These are phyloP conservation scores for Allantophomopsis cytisporea DNA, from an alignment of 2,329 filamentous ascomycete species.

Conservation along the genomic window DNA sequence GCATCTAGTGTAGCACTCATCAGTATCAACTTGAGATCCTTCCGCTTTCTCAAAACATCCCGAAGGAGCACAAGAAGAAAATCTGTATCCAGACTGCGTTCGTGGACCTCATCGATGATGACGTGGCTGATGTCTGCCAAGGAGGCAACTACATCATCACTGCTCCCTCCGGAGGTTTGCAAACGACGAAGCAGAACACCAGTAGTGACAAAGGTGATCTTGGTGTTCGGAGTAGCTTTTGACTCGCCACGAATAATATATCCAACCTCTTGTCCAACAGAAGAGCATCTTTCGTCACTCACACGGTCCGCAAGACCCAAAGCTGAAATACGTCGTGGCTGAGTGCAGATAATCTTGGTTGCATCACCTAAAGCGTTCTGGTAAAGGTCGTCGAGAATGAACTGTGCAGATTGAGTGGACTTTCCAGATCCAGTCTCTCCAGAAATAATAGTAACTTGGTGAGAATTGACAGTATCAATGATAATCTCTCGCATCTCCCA, in stretches of 20 bases:
- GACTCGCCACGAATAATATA: constrained; percentile 88
- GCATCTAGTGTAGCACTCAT: constrained; percentile 97
- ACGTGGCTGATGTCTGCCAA: constrained; percentile 87
- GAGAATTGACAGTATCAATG: constrained; percentile 56
- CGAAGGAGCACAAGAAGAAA: constrained; percentile 81
- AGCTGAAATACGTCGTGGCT: constrained; percentile 87
- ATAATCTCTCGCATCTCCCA: constrained; percentile 75
- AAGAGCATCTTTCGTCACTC: constrained; percentile 74
- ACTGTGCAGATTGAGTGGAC: constrained; percentile 93
- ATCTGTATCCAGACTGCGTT: constrained; percentile 87
- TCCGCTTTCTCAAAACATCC: constrained; percentile 61
- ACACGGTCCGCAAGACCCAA: constrained; percentile 90
- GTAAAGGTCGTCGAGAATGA: constrained; percentile 86
- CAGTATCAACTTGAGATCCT: constrained; percentile 76
- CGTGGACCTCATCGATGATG: constrained; percentile 93
- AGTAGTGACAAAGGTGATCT: constrained; percentile 91
- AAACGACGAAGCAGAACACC: constrained; percentile 81
- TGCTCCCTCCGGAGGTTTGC: constrained; percentile 75
- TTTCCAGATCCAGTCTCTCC: constrained; percentile 96
- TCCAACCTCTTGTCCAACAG: constrained; percentile 77
- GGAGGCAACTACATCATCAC: constrained; percentile 68
- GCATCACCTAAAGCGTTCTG: constrained; percentile 57
- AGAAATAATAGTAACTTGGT: constrained; percentile 91
- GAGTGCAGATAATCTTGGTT: constrained; percentile 89
- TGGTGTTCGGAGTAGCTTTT: constrained; percentile 59